These are phyloP conservation scores for Cyclotella baltica DNA, from an alignment of 108 stramenopile genomes.

Conservation along the genomic window DNA sequence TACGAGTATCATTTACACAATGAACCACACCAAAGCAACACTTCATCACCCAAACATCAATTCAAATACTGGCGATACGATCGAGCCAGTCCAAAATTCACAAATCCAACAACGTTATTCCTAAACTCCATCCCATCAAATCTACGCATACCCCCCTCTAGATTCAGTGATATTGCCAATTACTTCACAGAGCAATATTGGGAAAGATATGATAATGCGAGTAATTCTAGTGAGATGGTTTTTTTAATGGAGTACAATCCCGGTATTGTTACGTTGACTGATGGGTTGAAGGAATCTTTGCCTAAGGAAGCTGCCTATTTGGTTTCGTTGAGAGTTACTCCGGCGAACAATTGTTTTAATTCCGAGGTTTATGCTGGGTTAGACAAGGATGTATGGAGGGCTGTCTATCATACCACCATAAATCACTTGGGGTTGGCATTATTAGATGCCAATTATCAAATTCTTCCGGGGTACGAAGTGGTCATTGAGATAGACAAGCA, in stretches of 20 bases:
- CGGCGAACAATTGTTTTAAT: slow-evolving; percentile 52
- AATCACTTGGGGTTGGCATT: slow-evolving; percentile 51
- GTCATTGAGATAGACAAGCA: slow-evolving; percentile 45
- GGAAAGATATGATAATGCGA: slow-evolving; percentile 1
- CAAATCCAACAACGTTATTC: slow-evolving; percentile 43
- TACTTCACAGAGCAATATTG: slow-evolving; percentile 35
- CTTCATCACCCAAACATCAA: neutral
- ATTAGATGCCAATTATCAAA: slow-evolving; percentile 31
- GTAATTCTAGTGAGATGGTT: slow-evolving; percentile 20
- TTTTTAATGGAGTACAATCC: slow-evolving; percentile 54
- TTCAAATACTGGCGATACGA: slow-evolving; percentile 55
- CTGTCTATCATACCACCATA: slow-evolving; percentile 37
- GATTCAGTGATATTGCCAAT: slow-evolving; percentile 30
- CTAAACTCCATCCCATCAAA: slow-evolving; percentile 42
- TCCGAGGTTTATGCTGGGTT: slow-evolving; percentile 20
- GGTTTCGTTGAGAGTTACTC: slow-evolving; percentile 48
- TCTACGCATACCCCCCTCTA: slow-evolving; percentile 42
- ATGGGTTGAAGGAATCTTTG: slow-evolving; percentile 10
- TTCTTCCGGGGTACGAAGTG: slow-evolving; percentile 42
- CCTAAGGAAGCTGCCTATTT: slow-evolving; percentile 46
- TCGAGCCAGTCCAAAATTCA: slow-evolving; percentile 27
- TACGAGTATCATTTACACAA: slow-evolving; percentile 8
- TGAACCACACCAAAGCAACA: neutral
- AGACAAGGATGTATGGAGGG: slow-evolving; percentile 32
- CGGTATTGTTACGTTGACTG: slow-evolving; percentile 39